Evolutionary conservation across 768 basidiomycete species (phyloP), one percentile per base, ranked within the genome.

Genomic region (Psilocybe tampanensis): DNA sequence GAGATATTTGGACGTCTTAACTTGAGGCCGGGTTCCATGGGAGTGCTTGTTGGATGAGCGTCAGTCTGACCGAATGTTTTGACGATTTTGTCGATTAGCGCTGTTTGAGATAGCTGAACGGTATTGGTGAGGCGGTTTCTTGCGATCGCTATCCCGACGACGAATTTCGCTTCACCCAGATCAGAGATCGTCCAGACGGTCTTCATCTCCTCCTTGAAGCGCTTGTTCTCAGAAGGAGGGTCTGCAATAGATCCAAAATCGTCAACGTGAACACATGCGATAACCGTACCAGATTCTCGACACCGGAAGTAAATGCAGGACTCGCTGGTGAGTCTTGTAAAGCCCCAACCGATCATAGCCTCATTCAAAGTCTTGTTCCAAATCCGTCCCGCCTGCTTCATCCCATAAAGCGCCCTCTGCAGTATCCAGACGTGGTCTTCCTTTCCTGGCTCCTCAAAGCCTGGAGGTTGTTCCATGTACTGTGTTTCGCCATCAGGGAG

Each of bases 91-190:
- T 72, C 64, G 23, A 76, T 68, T 54, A 76, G 54, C 22, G 62
- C 62, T 0, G 52, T 67, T 24, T 67, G 66, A 4, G 61, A 61
- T 2, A 74, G 24, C 15, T 45, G 48, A 11, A 71, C 50, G 0
- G 60, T 60, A 43, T 58, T 53, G 4, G 44, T 39, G 1, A 44
- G 11, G 6, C 60, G 60, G 22, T 77, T 68, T 0, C 69, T 65
- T 17, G 62, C 44, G 26, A 79, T 68, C 4, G 62, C 68, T n/a
- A 81, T 76, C 0, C 79, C 77, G 1, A 82, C 52, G 64, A 56
- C 42, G 66, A 72, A 2, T 64, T 57, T 1, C 68, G 55, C 36
- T 7, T 71, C 64, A 0, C 74, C 75, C 0, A 76, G 66, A 22
- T 75, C 73, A 2, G 54, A 60, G 7, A 60, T 60, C 1, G 23